Evolutionary conservation across 495 filamentous ascomycete species (phyloP), one percentile per base, ranked within the genome.

Genomic region (Articulospora tetracladia): DNA sequence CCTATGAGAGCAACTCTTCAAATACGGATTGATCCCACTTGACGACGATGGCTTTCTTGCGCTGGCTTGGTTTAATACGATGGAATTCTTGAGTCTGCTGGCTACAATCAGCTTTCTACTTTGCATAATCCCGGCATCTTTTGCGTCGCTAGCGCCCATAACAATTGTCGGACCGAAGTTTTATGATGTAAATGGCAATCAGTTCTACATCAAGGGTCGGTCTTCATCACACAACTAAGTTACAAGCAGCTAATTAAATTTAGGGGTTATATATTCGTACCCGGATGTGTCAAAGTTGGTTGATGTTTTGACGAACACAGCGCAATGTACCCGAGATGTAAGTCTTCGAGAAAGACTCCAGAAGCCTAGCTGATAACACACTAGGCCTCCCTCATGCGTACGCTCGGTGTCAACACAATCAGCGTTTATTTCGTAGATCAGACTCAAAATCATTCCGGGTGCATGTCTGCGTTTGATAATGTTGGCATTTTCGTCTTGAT

Each of bases 391-490:
- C 79, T 89, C 56, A 94, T 95, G 91, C 75, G 88, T 66, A 81
- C 84, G 36, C 73, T 95, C 34, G 91, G 91, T 57, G 79, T 87
- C 71, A 95, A 95, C 68, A 77, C 87, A 19, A 92, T 95, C 64
- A 88, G 91, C 30, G 88, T 94, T 48, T 93, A 93, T 70, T 89
- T 92, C 68, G 91, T 93, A 47, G 86, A 93, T 64, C 68, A 88
- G 4, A 66, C 69, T 10, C 79, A 64, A 17, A 77, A 93, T 64
- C 91, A 95, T 72, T 70, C 80, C 55, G 86, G 78, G 39, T 90
- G 86, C 73, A 89, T 90, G 86, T 73, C 71, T 11, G 81, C 79
- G 15, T 83, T 90, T 68, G 79, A 77, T 15, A 75, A 85, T 63
- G 82, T 79, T 23, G 87, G 91, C 23, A 93, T 95, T 68, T 92